Percentiles rank a stretch among this genome's conserved stretches.
Conservation (phyloP, 805 yeast species). For the Yamadazyma paraphyllophila region DNA sequence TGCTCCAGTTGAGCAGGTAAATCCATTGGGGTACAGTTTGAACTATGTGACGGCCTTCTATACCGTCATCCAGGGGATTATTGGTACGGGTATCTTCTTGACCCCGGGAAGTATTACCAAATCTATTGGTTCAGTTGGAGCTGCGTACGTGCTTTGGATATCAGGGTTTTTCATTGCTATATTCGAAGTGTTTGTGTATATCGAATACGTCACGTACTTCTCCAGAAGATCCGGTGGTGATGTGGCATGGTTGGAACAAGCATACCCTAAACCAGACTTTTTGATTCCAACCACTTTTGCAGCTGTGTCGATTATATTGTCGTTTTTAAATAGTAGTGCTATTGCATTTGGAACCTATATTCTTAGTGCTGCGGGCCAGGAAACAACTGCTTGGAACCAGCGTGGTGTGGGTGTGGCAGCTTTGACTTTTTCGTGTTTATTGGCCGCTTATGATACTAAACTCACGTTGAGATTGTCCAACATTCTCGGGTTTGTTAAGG, state of each 20-base stretch:
- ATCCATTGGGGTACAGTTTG: conserved; percentile 40
- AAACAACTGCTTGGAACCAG: conserved; percentile 30
- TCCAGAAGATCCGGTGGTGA: conserved; percentile 36
- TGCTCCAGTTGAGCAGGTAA: conserved; percentile 41
- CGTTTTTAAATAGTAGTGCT: conserved; percentile 35
- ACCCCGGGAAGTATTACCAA: conserved; percentile 56
- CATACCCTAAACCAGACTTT: conserved; percentile 33
- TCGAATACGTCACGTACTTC: conserved; percentile 43
- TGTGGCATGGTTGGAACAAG: conserved; percentile 39
- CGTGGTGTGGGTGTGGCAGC: conserved; percentile 36
- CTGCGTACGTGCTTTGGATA: conserved; percentile 42
- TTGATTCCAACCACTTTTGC: conserved; percentile 37
- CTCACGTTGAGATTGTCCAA: conserved; percentile 29
- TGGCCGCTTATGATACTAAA: conserved; percentile 25
- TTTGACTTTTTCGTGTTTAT: conserved; percentile 21
- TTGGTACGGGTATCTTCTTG: conserved; percentile 76
- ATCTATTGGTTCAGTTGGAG: conserved; percentile 44
- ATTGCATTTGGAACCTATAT: conserved; percentile 36
- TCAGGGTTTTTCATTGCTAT: conserved; percentile 39
- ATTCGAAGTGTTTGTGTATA: conserved; percentile 34
- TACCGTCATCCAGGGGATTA: conserved; percentile 62
- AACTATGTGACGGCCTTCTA: conserved; percentile 59
- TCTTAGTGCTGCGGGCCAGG: conserved; percentile 29
- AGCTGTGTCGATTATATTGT: conserved; percentile 36
- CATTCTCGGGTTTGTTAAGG: conserved; percentile 34